phyloP scores from a whole-genome alignment of 73 alveolate species.

The Effrenium voratum region DNA sequence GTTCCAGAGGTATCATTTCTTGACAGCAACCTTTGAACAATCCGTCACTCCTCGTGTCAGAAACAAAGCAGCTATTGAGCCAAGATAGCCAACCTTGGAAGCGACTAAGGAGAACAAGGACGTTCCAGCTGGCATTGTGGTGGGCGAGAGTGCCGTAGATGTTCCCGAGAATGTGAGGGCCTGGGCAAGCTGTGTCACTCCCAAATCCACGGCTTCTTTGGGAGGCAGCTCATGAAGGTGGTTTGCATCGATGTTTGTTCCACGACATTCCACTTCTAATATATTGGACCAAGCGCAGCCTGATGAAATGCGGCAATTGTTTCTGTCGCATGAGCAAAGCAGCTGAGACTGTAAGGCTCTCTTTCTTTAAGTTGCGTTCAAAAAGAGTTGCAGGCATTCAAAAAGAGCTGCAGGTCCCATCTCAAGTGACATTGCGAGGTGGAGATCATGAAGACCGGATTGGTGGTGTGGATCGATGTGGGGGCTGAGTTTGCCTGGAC shows the following conservation, averaged over 20 bases:
- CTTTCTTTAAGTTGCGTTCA: neutral
- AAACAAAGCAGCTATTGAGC: no score
- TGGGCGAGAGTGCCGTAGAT: slow-evolving; percentile 79
- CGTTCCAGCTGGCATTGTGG: slow-evolving; percentile 51
- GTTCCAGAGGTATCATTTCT: neutral
- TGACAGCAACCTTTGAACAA: neutral
- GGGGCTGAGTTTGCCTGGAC: slow-evolving; percentile 57
- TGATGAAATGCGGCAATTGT: no score
- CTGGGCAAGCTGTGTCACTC: no score
- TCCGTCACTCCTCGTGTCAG: neutral
- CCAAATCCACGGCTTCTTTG: no score
- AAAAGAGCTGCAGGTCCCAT: neutral
- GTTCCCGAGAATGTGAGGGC: slow-evolving; percentile 27
- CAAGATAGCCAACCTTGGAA: no score
- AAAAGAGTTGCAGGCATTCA: neutral
- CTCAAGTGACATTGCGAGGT: neutral
- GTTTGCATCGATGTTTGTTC: no score
- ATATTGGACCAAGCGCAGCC: no score
- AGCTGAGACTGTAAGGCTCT: neutral
- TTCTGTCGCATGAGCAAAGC: no score
- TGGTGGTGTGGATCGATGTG: slow-evolving; percentile 72
- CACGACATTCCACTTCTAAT: no score
- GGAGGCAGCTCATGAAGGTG: no score
- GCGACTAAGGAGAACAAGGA: neutral
- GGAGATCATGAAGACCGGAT: slow-evolving; percentile 58